Percentiles rank a stretch among this genome's conserved stretches.
These are phyloP conservation scores for Auricularia sp. DNA, from an alignment of 768 basidiomycete genomes.

Conservation along the genomic window DNA sequence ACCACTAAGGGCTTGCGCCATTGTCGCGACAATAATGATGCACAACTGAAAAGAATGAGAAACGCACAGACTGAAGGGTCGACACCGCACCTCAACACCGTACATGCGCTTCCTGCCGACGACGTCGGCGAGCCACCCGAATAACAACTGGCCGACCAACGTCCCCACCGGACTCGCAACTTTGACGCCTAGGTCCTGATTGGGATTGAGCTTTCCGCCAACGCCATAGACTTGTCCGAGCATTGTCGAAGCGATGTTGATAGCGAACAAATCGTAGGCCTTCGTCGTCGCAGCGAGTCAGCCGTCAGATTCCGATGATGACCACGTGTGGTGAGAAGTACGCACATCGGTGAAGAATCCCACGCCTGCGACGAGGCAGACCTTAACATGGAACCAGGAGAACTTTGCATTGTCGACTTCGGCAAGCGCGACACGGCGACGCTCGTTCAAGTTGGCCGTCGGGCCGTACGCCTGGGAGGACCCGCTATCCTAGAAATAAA, in stretches of 20 bases:
- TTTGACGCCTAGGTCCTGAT: conserved; percentile 71
- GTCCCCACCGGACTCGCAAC: conserved; percentile 71
- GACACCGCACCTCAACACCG: conserved; percentile 25
- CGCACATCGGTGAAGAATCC: conserved; percentile 86
- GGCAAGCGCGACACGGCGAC: conserved; percentile 68
- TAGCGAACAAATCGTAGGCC: conserved; percentile 79
- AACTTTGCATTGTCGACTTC: conserved; percentile 85
- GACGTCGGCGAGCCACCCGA: conserved; percentile 72
- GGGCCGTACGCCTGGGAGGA: neutral
- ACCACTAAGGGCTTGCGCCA: conserved; percentile 71
- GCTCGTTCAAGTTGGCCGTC: conserved; percentile 31
- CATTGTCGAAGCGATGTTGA: conserved; percentile 79
- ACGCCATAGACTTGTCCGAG: conserved; percentile 69
- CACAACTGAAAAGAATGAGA: conserved; percentile 10
- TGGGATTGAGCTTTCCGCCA: conserved; percentile 35
- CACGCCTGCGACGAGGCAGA: conserved; percentile 54
- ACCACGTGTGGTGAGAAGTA: neutral
- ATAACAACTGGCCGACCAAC: conserved; percentile 63
- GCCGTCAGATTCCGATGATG: neutral
- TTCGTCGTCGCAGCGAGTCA: conserved; percentile 11
- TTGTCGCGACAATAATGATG: conserved; percentile 71
- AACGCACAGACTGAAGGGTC: neutral
- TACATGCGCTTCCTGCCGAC: conserved; percentile 76
- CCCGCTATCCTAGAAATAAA: neutral
- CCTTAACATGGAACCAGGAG: conserved; percentile 85